phyloP scores from a whole-genome alignment of 176 grass and related monocot genomes.

The Urochloa ruziziensis region DNA sequence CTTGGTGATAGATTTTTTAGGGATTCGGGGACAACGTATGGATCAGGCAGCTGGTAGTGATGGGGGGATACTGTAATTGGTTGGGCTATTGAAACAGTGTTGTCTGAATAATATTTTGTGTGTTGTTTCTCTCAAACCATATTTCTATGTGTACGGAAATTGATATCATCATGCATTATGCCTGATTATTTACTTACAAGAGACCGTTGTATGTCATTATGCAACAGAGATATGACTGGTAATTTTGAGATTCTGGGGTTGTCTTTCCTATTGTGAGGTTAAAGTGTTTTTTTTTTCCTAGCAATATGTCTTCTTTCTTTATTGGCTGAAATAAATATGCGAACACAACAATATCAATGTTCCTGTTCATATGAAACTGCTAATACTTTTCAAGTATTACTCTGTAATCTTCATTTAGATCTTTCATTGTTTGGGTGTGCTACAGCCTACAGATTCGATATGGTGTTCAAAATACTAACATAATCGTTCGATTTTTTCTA shows the following conservation, averaged over 20 bases:
- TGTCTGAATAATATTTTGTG: neutral
- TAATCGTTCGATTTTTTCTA: too few relatives aligned
- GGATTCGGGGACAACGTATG: neutral
- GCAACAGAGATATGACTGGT: neutral
- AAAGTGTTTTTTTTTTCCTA: neutral
- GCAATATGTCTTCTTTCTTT: conserved; percentile 7
- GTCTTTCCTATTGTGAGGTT: neutral
- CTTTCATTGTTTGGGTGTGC: neutral
- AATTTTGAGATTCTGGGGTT: neutral
- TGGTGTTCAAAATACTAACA: neutral
- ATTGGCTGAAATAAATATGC: conserved; percentile 1
- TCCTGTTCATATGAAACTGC: conserved; percentile 7
- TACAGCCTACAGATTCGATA: neutral
- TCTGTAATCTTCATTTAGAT: neutral
- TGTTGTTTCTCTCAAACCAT: neutral
- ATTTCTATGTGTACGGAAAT: neutral
- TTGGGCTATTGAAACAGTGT: neutral
- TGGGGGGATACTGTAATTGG: neutral
- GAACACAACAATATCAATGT: neutral
- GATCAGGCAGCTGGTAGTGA: too few relatives aligned
- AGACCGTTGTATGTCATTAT: neutral
- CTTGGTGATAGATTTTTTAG: neutral
- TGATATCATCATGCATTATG: neutral
- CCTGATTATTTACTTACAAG: neutral
- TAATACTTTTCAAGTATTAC: neutral